These are phyloP conservation scores for Sarocladium oryzae DNA, from an alignment of 2,329 filamentous ascomycete genomes.

Conservation along the genomic window DNA sequence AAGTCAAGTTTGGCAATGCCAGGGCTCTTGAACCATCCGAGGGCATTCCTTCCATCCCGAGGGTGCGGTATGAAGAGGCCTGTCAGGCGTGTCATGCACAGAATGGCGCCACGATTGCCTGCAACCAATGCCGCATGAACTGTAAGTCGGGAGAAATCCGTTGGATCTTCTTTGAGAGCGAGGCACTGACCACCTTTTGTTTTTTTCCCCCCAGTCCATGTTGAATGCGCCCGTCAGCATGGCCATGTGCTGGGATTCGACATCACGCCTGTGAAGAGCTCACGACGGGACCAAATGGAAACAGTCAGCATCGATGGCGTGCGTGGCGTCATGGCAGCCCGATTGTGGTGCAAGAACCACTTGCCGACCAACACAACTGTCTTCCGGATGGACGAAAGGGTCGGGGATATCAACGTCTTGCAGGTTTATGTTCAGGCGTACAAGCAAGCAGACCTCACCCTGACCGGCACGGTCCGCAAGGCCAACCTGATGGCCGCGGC, in stretches of 20 bases:
- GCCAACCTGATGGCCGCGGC: constrained; percentile 69
- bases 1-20: constrained; percentile 87
- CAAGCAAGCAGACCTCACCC: constrained; percentile 86
- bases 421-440: constrained; percentile 84
- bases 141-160: constrained; percentile 30
- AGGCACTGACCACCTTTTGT: background rate
- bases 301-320: constrained; percentile 78
- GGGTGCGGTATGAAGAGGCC: constrained; percentile 63
- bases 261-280: constrained; percentile 81
- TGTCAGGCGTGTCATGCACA: constrained; percentile 80
- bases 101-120: constrained; percentile 74
- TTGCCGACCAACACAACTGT: constrained; percentile 62
- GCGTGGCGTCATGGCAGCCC: constrained; percentile 75
- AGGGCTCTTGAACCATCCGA: constrained; percentile 79
- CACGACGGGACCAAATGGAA: constrained; percentile 71
- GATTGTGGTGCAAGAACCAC: constrained; percentile 89
- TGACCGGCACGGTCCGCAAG: constrained; percentile 90
- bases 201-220: constrained; percentile 54
- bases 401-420: constrained; percentile 67
- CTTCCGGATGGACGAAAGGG: constrained; percentile 72
- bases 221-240: constrained; percentile 81
- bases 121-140: constrained; percentile 62
- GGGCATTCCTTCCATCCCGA: constrained; percentile 77
- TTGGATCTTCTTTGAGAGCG: too few relatives aligned
- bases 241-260: constrained; percentile 86